A percentile compares a stretch with the other conserved stretches of the same genome.
Conservation (phyloP, 2,329 filamentous ascomycete genomes). For the Aspergillus brasiliensis region DNA sequence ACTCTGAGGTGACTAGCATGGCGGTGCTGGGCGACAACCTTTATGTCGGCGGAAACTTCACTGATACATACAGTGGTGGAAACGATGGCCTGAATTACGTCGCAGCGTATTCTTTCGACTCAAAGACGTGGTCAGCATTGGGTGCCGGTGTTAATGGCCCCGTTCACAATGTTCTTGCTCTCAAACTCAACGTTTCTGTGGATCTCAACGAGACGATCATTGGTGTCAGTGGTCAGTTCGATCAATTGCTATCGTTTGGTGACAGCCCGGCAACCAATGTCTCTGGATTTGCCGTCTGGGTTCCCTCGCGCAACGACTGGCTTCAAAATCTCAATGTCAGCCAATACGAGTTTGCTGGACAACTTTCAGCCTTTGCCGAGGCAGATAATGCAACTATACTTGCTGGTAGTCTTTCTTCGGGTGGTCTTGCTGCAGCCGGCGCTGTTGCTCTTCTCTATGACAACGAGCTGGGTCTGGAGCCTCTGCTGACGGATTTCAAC, state of each 20-base stretch:
- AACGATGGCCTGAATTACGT: conserved; percentile 71
- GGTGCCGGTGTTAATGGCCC: conserved; percentile 83
- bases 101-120: conserved; percentile 71
- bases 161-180: conserved; percentile 72
- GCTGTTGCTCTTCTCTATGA: conserved; percentile 64
- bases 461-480: conserved; percentile 39
- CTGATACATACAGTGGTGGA: conserved; percentile 65
- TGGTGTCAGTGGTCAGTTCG: conserved; percentile 79
- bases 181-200: conserved; percentile 75
- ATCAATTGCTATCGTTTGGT: conserved; percentile 67
- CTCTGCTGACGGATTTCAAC: conserved; percentile 50
- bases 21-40: conserved; percentile 66
- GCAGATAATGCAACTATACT: conserved; percentile 65
- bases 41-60: conserved; percentile 85
- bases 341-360: conserved; percentile 69
- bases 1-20: conserved; percentile 74
- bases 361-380: conserved; percentile 69
- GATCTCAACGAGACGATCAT: conserved; percentile 71
- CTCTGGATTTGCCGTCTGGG: conserved; percentile 85
- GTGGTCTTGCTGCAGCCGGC: conserved; percentile 71
- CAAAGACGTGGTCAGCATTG: conserved; percentile 73
- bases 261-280: conserved; percentile 63
- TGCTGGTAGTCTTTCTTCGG: conserved; percentile 79
- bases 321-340: conserved; percentile 72
- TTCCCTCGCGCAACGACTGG: conserved; percentile 84